Percentiles rank a stretch among this genome's conserved stretches.
Evolutionary conservation across 306 rosid species (phyloP).

Genomic region (Coriaria nepalensis): DNA sequence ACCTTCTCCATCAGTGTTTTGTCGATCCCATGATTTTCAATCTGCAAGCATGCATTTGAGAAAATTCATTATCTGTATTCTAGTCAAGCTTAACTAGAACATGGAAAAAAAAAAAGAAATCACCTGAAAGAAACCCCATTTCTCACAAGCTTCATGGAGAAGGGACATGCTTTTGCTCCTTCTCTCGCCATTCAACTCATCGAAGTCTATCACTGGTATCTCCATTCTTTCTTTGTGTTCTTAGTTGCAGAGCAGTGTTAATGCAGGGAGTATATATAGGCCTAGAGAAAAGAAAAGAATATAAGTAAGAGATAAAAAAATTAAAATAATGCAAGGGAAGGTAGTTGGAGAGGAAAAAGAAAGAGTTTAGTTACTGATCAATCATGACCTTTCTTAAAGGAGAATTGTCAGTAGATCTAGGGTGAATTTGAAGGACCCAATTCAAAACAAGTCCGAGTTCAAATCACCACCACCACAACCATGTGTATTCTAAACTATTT

Average conservation of each 20-base stretch:
- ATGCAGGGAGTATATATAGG: constrained; percentile 39
- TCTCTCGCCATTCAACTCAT: constrained; percentile 41
- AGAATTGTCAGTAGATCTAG: no score
- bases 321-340: no score
- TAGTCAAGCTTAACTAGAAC: not conserved
- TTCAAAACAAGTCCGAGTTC: no score
- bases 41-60: constrained; percentile 22
- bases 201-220: constrained; percentile 63
- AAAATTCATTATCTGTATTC: not conserved
- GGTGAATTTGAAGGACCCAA: no score
- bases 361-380: no score
- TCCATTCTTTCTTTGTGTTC: constrained; percentile 21
- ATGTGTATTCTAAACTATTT: no score
- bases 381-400: no score
- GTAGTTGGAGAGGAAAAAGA: no score
- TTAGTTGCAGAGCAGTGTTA: constrained; percentile 19
- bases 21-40: constrained; percentile 70
- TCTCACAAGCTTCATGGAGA: constrained; percentile 61
- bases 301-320: no score
- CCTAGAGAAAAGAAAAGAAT: constrained; percentile 1
- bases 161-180: constrained; percentile 44
- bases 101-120: not conserved
- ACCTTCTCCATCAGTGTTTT: constrained; percentile 53
- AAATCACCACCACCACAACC: no score
- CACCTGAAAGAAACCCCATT: constrained; percentile 71